These are phyloP conservation scores for Kodamaea arcana DNA, from an alignment of 1,139 yeast genomes.

Conservation along the genomic window DNA sequence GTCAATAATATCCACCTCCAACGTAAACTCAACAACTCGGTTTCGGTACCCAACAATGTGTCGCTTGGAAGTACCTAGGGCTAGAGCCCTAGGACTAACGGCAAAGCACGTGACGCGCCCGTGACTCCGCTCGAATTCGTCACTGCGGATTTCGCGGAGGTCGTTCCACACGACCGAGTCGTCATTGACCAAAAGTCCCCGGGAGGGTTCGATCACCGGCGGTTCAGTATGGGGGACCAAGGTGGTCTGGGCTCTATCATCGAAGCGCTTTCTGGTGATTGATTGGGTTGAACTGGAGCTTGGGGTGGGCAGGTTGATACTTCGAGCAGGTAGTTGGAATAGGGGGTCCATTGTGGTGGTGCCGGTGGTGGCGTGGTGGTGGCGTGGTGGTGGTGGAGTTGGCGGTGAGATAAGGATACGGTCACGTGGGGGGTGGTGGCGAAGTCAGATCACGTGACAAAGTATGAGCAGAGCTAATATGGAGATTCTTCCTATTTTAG, in stretches of 20 bases:
- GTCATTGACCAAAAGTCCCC: not conserved
- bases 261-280: conserved; percentile 26
- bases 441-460: no score
- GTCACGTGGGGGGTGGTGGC: no score
- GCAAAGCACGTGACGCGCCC: not conserved
- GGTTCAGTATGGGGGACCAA: conserved; percentile 3
- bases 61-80: not conserved
- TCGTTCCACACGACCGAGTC: no score
- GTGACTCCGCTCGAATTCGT: no score
- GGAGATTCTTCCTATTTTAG: no score
- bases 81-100: not conserved
- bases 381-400: no score
- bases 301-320: conserved; percentile 10
- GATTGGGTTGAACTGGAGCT: conserved; percentile 7
- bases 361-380: no score
- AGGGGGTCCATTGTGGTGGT: conserved; percentile 3
- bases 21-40: not conserved
- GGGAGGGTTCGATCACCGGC: not conserved
- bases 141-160: no score
- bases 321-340: conserved; percentile 12
- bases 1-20: not conserved
- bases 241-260: conserved; percentile 36
- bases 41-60: not conserved
- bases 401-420: no score
- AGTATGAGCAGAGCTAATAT: no score